Conservation (phyloP, 2,329 filamentous ascomycete species). For the Lachnellula subtilissima region DNA sequence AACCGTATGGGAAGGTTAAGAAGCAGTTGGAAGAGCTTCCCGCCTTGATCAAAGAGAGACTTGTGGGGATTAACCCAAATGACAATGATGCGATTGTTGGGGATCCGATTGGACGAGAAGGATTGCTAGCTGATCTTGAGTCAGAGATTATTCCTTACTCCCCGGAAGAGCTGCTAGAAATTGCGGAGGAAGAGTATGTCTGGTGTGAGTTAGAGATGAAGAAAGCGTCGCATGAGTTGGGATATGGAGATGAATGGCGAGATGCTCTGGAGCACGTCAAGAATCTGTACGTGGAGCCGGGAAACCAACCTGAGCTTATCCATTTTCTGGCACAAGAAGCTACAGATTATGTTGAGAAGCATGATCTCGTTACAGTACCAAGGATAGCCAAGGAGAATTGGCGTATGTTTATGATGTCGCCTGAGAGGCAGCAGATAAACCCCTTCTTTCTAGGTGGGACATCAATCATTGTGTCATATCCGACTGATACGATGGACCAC, state of each 20-base stretch:
- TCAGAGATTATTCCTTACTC: slow-evolving; percentile 55
- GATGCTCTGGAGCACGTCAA: slow-evolving; percentile 53
- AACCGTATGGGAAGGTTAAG: slow-evolving; percentile 40
- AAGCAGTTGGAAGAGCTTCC: slow-evolving; percentile 34
- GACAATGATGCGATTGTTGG: slow-evolving; percentile 50
- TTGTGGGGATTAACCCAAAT: slow-evolving; percentile 41
- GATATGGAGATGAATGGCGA: slow-evolving; percentile 46
- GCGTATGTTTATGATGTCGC: slow-evolving; percentile 53
- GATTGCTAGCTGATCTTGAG: slow-evolving; percentile 47
- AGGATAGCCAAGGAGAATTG: slow-evolving; percentile 48
- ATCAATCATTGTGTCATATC: slow-evolving; percentile 52
- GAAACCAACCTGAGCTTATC: slow-evolving; percentile 49
- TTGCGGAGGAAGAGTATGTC: slow-evolving; percentile 46
- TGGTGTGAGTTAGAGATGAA: slow-evolving; percentile 55
- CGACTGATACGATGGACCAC: slow-evolving; percentile 48
- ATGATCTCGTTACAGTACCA: slow-evolving; percentile 53
- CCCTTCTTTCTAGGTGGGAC: slow-evolving; percentile 57
- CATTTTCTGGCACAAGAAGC: slow-evolving; percentile 47
- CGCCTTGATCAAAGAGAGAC: slow-evolving; percentile 35
- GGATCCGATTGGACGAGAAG: slow-evolving; percentile 50
- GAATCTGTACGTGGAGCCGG: slow-evolving; percentile 48
- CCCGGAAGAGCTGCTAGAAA: slow-evolving; percentile 49
- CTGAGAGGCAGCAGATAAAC: slow-evolving; percentile 47
- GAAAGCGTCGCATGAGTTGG: slow-evolving; percentile 44
- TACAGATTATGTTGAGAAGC: slow-evolving; percentile 46